A percentile compares a stretch with the other conserved stretches of the same genome.
Conservation (phyloP, 306 rosid species). For the Abrus pulchellus region DNA sequence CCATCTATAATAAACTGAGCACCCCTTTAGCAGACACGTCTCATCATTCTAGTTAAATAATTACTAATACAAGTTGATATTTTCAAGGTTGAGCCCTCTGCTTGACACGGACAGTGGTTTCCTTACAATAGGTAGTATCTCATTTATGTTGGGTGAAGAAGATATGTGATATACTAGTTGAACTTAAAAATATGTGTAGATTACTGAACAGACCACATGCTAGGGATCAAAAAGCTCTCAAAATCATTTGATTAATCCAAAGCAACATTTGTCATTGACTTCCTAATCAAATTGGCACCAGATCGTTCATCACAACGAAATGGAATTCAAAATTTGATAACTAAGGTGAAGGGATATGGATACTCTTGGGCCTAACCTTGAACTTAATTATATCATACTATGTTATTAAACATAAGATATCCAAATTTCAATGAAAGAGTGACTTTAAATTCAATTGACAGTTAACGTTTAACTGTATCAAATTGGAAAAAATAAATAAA, state of each 20-base stretch:
- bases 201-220: not conserved
- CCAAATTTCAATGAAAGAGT: not conserved
- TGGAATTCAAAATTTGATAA: not conserved
- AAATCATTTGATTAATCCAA: not conserved
- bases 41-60: not conserved
- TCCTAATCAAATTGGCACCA: conserved; percentile 29
- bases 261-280: not conserved
- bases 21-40: not conserved
- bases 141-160: not conserved
- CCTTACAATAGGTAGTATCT: conserved; percentile 1
- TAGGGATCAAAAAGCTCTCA: conserved; percentile 13
- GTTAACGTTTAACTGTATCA: not conserved
- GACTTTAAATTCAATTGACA: too few relatives aligned
- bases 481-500: not conserved
- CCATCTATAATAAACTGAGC: not conserved
- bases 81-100: not conserved
- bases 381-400: not conserved
- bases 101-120: not conserved
- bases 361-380: not conserved
- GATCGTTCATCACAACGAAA: conserved; percentile 19
- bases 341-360: not conserved
- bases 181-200: not conserved
- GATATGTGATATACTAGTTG: not conserved
- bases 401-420: not conserved
- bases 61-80: not conserved